Evolutionary conservation across 495 filamentous ascomycete genomes (phyloP).

Genomic region (Entonaema liquescens): DNA sequence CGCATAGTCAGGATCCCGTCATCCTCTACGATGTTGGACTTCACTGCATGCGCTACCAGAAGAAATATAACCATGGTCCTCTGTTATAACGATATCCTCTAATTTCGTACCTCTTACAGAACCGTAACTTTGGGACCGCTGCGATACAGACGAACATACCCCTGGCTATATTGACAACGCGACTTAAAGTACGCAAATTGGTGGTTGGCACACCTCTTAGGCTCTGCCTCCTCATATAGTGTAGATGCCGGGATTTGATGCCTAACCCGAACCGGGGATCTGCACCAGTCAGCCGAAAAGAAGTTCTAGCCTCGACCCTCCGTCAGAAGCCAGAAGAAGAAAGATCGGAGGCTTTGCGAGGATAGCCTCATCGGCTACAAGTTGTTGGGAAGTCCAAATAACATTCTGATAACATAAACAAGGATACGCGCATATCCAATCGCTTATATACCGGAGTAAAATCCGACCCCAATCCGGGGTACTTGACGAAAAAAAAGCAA

Average conservation of each 20-base stretch:
- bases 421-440: constrained; percentile 13
- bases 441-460: constrained; percentile 10
- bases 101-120: background rate
- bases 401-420: background rate
- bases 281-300: constrained; percentile 1
- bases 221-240: constrained; percentile 4
- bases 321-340: background rate
- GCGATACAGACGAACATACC: background rate
- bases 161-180: constrained; percentile 11
- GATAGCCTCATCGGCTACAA: background rate
- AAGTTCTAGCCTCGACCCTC: background rate
- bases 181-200: background rate
- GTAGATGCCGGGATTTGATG: constrained; percentile 4
- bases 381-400: constrained; percentile 8
- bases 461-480: constrained; percentile 13
- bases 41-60: constrained; percentile 21
- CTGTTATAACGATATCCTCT: background rate
- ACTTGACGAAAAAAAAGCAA: constrained; percentile 4
- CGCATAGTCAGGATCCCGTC: constrained; percentile 34
- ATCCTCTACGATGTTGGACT: constrained; percentile 28
- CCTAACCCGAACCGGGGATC: background rate
- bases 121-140: constrained; percentile 14
- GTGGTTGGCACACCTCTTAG: constrained; percentile 2
- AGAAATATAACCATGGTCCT: constrained; percentile 5
- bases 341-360: background rate